These are phyloP conservation scores for Sphagnum magellanicum DNA, from an alignment of 228 moss, liverwort and hornwort genomes.

Conservation along the genomic window DNA sequence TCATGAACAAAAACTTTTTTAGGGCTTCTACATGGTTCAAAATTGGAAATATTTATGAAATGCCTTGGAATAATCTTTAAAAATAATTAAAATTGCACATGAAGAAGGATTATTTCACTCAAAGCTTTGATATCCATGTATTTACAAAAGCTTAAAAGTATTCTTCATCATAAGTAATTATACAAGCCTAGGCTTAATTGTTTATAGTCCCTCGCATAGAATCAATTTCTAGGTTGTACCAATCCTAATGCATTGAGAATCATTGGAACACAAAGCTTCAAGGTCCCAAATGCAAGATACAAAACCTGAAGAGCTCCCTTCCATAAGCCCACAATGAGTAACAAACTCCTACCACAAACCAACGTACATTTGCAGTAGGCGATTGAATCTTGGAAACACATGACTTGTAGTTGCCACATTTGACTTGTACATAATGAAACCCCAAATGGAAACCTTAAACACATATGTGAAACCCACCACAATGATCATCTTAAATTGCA, in stretches of 20 bases:
- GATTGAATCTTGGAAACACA: too few species aligned
- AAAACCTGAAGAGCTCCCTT: conserved; percentile 30
- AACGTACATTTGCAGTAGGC: too few species aligned
- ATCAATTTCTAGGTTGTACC: background rate
- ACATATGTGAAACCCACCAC: too few species aligned
- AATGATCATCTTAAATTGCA: too few species aligned
- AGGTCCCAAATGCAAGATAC: conserved; percentile 1
- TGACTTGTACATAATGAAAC: too few species aligned
- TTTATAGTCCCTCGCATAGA: background rate
- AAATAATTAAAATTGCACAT: background rate
- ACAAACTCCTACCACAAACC: conserved; percentile 71
- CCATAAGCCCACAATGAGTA: conserved; percentile 72
- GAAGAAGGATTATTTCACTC: too few species aligned
- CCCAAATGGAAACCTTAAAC: too few species aligned
- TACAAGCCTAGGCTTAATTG: background rate
- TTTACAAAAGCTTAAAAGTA: background rate
- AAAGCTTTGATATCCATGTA: too few species aligned
- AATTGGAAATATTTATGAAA: background rate
- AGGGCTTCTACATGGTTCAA: background rate
- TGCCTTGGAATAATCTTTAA: background rate
- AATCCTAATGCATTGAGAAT: background rate
- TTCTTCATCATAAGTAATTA: too few species aligned
- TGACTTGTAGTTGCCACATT: too few species aligned
- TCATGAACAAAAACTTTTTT: conserved; percentile 3
- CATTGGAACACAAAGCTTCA: background rate